Evolutionary conservation across 2,329 filamentous ascomycete species (phyloP).

Genomic region (Apiospora sp.): DNA sequence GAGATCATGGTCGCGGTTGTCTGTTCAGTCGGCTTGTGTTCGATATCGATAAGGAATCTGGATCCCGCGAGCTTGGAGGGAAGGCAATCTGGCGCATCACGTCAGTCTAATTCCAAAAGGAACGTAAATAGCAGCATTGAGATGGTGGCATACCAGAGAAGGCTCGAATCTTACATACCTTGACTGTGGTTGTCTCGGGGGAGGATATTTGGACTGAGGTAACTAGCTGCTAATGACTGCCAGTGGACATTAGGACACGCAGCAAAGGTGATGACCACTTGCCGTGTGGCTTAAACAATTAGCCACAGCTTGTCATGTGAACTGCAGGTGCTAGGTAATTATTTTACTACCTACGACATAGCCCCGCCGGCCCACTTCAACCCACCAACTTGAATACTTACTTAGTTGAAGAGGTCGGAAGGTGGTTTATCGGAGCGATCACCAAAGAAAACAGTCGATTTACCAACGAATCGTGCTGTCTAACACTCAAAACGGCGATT

Average conservation of each 20-base stretch:
- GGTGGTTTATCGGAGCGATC: not conserved
- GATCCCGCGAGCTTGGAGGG: not conserved
- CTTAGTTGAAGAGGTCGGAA: conserved; percentile 11
- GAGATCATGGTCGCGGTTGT: conserved; percentile 80
- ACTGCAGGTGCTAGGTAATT: not conserved
- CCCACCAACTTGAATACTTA: conserved; percentile 18
- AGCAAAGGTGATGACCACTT: not conserved
- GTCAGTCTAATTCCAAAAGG: not conserved
- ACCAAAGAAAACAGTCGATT: not conserved
- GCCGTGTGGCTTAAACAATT: not conserved
- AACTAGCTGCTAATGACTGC: not conserved
- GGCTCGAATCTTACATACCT: not conserved
- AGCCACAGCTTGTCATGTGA: conserved; percentile 11
- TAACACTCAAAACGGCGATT: not conserved
- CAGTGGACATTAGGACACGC: not conserved
- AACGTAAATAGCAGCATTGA: not conserved
- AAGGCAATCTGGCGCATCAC: not conserved
- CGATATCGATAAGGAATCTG: conserved; percentile 11
- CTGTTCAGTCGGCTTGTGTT: conserved; percentile 2
- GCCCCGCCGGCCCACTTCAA: not conserved
- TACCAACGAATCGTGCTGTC: not conserved
- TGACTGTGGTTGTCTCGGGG: not conserved
- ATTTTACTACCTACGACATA: not conserved
- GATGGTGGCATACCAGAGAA: not conserved
- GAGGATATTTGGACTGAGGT: not conserved